A percentile compares a stretch with the other conserved stretches of the same genome.
These are phyloP conservation scores for Caryopteris hybrid DNA, from an alignment of 305 asterid genomes.

Conservation along the genomic window DNA sequence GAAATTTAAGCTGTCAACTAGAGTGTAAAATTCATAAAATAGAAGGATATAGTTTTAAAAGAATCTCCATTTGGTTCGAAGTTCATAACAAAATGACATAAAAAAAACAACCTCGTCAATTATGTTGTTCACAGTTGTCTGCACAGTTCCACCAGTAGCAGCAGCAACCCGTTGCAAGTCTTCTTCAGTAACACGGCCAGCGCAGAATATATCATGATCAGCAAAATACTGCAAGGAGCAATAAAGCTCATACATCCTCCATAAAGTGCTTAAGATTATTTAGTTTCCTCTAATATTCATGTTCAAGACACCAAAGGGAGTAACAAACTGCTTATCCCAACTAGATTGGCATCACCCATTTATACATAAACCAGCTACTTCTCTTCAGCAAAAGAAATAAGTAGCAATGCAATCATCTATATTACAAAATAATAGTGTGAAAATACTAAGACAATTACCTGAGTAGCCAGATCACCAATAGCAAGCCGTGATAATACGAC, in stretches of 20 bases:
- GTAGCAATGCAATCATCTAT: too few species aligned
- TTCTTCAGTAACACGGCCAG: slow-evolving; percentile 69
- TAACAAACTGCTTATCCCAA: too few species aligned
- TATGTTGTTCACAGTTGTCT: slow-evolving; percentile 75
- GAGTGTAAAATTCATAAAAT: too few species aligned
- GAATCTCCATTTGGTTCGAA: not conserved
- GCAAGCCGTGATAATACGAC: slow-evolving; percentile 93
- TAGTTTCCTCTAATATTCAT: too few species aligned
- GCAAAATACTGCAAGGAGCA: slow-evolving; percentile 98
- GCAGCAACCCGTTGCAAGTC: slow-evolving; percentile 66
- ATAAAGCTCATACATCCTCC: too few species aligned
- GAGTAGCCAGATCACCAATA: slow-evolving; percentile 98
- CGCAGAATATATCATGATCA: slow-evolving; percentile 85
- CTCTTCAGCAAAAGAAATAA: slow-evolving; percentile 12
- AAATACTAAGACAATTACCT: slow-evolving; percentile 42
- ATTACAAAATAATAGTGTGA: too few species aligned
- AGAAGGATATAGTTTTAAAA: not conserved
- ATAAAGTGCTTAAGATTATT: too few species aligned
- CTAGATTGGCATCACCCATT: too few species aligned
- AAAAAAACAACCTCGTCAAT: slow-evolving; percentile 57
- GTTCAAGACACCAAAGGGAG: too few species aligned
- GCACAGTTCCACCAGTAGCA: slow-evolving; percentile 74
- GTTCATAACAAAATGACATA: too few species aligned
- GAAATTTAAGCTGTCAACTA: too few species aligned
- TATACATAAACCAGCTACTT: too few species aligned